phyloP scores from a whole-genome alignment of 148 eudicot genomes.

The Drosera capensis region DNA sequence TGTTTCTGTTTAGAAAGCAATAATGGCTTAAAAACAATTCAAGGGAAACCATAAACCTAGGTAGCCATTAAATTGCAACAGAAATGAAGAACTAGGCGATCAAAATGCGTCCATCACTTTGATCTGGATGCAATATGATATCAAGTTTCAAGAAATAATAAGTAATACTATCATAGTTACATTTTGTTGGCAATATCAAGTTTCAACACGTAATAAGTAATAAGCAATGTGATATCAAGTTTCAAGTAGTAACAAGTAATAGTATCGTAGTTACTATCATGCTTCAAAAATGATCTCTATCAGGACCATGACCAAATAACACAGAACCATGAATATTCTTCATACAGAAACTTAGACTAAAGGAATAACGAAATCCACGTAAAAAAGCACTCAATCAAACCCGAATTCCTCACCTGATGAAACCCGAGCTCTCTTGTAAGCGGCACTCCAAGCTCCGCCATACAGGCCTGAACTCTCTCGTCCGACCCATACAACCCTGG shows the following conservation, averaged over 20 bases:
- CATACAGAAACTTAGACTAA: neutral
- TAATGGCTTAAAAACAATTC: neutral
- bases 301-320: neutral
- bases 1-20: too few relatives aligned
- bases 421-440: conserved; percentile 81
- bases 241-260: too few relatives aligned
- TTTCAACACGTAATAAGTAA: too few relatives aligned
- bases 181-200: too few relatives aligned
- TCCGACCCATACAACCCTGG: conserved; percentile 80
- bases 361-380: neutral
- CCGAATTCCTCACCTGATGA: conserved; percentile 93
- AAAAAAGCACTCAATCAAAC: too few relatives aligned
- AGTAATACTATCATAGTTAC: too few relatives aligned
- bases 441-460: conserved; percentile 94
- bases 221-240: too few relatives aligned
- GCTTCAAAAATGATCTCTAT: neutral
- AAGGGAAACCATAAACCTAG: neutral
- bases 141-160: too few relatives aligned
- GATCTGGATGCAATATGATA: too few relatives aligned
- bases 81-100: too few relatives aligned
- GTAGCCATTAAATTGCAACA: too few relatives aligned
- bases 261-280: neutral
- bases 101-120: too few relatives aligned
- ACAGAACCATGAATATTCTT: neutral
- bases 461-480: conserved; percentile 93